These are phyloP conservation scores for Monosporascus sp. DNA, from an alignment of 2,329 filamentous ascomycete species.

Conservation along the genomic window DNA sequence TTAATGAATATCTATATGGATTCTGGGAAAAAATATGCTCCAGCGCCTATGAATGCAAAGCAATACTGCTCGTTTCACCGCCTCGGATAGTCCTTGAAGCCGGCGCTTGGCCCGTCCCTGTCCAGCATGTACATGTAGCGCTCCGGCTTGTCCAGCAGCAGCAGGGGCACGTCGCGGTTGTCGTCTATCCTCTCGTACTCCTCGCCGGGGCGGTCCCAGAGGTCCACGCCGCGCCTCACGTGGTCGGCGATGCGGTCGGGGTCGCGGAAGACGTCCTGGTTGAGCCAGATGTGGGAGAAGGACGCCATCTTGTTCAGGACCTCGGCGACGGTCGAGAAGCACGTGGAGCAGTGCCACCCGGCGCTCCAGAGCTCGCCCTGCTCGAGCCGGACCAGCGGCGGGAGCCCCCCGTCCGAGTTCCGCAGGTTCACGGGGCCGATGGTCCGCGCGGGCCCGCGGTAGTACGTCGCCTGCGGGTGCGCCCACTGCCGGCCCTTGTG, in stretches of 20 bases:
- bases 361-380: conserved; percentile 43
- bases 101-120: conserved; percentile 40
- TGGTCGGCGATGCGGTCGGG: conserved; percentile 42
- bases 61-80: not conserved
- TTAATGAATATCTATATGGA: no score
- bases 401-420: conserved; percentile 37
- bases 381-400: conserved; percentile 34
- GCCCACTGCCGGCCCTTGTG: conserved; percentile 43
- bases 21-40: no score
- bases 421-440: conserved; percentile 50
- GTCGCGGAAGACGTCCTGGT: conserved; percentile 43
- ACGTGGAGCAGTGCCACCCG: conserved; percentile 59
- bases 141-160: conserved; percentile 34
- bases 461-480: conserved; percentile 57
- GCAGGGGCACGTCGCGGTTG: conserved; percentile 48
- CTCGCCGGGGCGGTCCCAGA: conserved; percentile 48
- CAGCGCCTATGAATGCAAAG: no score
- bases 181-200: conserved; percentile 42
- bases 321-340: conserved; percentile 51
- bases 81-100: conserved; percentile 41
- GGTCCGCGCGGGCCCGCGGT: conserved; percentile 33
- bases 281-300: conserved; percentile 51
- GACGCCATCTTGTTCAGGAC: conserved; percentile 51
- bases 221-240: conserved; percentile 47
- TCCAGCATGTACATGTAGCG: conserved; percentile 41